A percentile compares a stretch with the other conserved stretches of the same genome.
These are phyloP conservation scores for Trichoderma sp. DNA, from an alignment of 2,329 filamentous ascomycete genomes.

Conservation along the genomic window DNA sequence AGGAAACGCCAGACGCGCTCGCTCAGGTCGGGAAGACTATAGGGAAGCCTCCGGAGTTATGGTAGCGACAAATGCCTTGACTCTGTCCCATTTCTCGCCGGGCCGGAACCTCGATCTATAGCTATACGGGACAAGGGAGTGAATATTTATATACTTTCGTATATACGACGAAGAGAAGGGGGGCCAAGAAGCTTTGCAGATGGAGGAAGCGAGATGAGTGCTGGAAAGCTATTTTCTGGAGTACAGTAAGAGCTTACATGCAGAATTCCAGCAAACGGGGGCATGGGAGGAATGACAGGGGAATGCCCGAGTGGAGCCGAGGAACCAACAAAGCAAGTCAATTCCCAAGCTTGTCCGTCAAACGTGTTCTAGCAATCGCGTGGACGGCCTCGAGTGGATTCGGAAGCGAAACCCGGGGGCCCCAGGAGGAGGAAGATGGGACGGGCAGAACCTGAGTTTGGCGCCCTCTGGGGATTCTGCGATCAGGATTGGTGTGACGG, in stretches of 20 bases:
- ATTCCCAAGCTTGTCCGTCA: neutral
- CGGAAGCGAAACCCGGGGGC: conserved; percentile 1
- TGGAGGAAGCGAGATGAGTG: conserved; percentile 3
- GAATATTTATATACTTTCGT: neutral
- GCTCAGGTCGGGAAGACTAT: conserved; percentile 12
- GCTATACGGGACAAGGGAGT: neutral
- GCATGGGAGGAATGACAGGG: neutral
- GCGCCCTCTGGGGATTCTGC: neutral
- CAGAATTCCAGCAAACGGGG: conserved; percentile 4
- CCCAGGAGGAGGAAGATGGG: neutral
- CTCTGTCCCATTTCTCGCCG: conserved; percentile 19
- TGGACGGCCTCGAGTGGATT: conserved; percentile 15
- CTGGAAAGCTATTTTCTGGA: neutral
- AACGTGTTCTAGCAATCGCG: conserved; percentile 4
- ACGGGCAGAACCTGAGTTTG: neutral
- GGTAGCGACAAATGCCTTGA: neutral
- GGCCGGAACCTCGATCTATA: neutral
- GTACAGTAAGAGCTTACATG: conserved; percentile 9
- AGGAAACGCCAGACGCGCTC: neutral
- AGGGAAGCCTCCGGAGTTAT: neutral
- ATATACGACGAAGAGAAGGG: neutral
- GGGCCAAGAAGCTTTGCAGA: neutral
- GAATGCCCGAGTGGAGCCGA: conserved; percentile 1
- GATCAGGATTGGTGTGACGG: neutral
- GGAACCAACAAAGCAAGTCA: neutral